Evolutionary conservation across 2,329 filamentous ascomycete species (phyloP).

Genomic region (Aspergillus viridinutans): DNA sequence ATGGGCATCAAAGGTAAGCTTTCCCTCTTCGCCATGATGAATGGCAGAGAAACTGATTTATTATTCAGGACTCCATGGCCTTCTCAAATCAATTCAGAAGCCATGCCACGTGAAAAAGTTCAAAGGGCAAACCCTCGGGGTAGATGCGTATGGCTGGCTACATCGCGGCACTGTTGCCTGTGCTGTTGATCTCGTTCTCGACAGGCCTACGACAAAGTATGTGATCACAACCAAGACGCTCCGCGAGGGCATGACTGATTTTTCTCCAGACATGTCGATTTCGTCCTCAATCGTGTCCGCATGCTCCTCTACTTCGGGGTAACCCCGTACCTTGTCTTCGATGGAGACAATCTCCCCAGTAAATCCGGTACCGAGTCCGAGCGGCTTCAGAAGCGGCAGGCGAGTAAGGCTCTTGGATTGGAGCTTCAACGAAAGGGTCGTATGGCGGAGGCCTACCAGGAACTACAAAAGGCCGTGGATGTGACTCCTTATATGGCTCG

Average conservation of each 20-base stretch:
- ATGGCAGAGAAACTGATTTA: slow-evolving; percentile 3
- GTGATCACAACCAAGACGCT: slow-evolving; percentile 18
- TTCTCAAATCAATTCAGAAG: slow-evolving; percentile 95
- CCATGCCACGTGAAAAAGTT: slow-evolving; percentile 83
- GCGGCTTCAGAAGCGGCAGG: slow-evolving; percentile 68
- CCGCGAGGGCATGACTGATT: slow-evolving; percentile 52
- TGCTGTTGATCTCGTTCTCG: slow-evolving; percentile 83
- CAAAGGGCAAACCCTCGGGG: slow-evolving; percentile 80
- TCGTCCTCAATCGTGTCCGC: slow-evolving; percentile 80
- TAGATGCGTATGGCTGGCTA: slow-evolving; percentile 97
- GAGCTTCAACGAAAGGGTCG: slow-evolving; percentile 81
- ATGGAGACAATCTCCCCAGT: slow-evolving; percentile 91
- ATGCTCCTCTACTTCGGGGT: slow-evolving; percentile 94
- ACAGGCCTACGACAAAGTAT: slow-evolving; percentile 82
- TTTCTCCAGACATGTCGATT: slow-evolving; percentile 71
- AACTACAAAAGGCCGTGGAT: slow-evolving; percentile 93
- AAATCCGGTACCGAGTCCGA: slow-evolving; percentile 83
- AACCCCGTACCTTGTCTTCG: slow-evolving; percentile 92
- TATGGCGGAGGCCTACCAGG: slow-evolving; percentile 70
- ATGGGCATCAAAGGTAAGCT: slow-evolving; percentile 46
- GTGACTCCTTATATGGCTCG: slow-evolving; percentile 95
- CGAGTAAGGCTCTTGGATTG: slow-evolving; percentile 69
- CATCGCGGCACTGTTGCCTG: slow-evolving; percentile 89
- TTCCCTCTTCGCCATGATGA: slow-evolving; percentile 1
- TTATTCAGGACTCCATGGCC: slow-evolving; percentile 69